These are phyloP conservation scores for Ophiocordyceps robertsii DNA, from an alignment of 2,329 filamentous ascomycete genomes.

Conservation along the genomic window DNA sequence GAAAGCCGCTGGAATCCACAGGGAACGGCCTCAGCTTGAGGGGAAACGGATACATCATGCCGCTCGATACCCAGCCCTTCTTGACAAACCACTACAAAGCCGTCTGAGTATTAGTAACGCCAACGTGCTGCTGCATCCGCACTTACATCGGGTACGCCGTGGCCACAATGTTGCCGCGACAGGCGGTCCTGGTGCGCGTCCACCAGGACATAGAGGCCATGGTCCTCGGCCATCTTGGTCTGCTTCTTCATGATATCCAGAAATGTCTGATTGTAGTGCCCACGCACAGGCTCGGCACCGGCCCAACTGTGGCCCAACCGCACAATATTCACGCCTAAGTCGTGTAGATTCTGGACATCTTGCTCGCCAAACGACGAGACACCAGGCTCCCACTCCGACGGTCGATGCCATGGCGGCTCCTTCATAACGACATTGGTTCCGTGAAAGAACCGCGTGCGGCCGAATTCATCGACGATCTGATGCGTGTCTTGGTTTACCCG, in stretches of 20 bases:
- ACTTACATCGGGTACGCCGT: constrained; percentile 8
- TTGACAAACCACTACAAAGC: constrained; percentile 7
- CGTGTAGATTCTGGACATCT: constrained; percentile 6
- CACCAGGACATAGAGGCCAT: constrained; percentile 8
- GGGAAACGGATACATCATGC: constrained; percentile 6
- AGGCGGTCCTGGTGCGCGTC: constrained; percentile 8
- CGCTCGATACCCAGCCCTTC: constrained; percentile 5
- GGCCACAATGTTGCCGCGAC: constrained; percentile 6
- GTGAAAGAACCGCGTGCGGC: constrained; percentile 8
- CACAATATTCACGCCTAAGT: constrained; percentile 7
- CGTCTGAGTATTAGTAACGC: neutral
- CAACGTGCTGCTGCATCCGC: neutral
- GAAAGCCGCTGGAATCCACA: constrained; percentile 5
- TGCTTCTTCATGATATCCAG: constrained; percentile 7
- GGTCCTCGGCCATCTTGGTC: constrained; percentile 6
- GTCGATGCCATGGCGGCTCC: constrained; percentile 7
- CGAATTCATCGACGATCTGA: constrained; percentile 7
- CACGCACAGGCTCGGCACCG: constrained; percentile 6
- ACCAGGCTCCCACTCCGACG: constrained; percentile 5
- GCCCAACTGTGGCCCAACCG: constrained; percentile 8
- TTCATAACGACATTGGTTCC: constrained; percentile 10
- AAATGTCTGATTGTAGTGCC: constrained; percentile 7
- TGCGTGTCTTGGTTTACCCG: constrained; percentile 6
- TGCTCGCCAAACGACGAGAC: constrained; percentile 7
- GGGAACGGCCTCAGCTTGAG: constrained; percentile 4